phyloP scores from a whole-genome alignment of 2,329 filamentous ascomycete species.

The Pseudocercospora ulei region DNA sequence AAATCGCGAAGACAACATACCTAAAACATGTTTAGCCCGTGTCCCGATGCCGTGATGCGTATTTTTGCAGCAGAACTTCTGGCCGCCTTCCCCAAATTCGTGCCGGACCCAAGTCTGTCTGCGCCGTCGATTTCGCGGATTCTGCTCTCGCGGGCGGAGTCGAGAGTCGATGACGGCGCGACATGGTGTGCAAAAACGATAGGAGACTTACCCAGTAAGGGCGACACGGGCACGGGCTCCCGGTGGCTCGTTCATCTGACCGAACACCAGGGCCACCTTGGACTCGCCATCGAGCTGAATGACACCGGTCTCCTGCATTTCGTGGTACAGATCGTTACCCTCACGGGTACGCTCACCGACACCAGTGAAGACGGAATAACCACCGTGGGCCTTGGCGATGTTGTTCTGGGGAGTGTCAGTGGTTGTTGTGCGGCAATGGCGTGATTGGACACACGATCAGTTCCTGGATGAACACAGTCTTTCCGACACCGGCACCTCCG shows the following conservation, averaged over 20 bases:
- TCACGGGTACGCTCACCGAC: constrained; percentile 99
- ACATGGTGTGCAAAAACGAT: neutral
- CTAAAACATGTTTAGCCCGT: no score
- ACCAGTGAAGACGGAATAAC: constrained; percentile 99
- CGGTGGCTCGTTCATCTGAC: constrained; percentile 99
- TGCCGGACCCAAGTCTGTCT: no score
- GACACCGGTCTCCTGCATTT: constrained; percentile 99
- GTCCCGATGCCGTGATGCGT: no score
- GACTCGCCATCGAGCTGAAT: constrained; percentile 98
- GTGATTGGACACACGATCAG: constrained; percentile 60
- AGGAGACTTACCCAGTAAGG: constrained; percentile 65
- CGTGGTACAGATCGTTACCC: constrained; percentile 99
- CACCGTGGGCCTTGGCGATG: constrained; percentile 99
- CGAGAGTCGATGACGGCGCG: no score
- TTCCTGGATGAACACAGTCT: constrained; percentile 99
- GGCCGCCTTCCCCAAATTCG: no score
- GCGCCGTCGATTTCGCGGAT: no score
- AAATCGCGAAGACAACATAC: no score
- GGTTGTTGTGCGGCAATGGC: neutral
- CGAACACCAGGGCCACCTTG: constrained; percentile 98
- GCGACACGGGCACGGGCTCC: constrained; percentile 99
- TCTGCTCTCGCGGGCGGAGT: no score
- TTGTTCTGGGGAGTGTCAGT: constrained; percentile 61
- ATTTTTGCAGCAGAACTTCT: no score
- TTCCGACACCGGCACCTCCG: constrained; percentile 99